Conservation (phyloP, 495 filamentous ascomycete genomes). For the Hypomontagnella submonticulosa region DNA sequence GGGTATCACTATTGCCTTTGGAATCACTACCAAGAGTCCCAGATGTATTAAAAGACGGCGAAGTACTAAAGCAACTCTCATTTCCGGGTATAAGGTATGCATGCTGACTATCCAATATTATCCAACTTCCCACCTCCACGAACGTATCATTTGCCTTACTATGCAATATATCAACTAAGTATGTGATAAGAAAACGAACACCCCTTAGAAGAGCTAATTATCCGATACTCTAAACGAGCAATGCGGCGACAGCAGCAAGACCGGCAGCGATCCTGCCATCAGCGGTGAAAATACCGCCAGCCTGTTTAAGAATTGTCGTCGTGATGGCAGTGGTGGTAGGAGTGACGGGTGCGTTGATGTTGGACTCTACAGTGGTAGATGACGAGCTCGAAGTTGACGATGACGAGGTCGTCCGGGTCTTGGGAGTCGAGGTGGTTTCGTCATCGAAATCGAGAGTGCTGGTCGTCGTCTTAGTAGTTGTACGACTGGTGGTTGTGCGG, state of each 20-base stretch:
- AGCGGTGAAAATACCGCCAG: conserved; percentile 35
- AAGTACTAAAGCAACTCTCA: conserved; percentile 27
- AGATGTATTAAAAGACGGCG: background rate
- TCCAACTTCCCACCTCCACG: no score
- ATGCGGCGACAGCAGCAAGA: conserved; percentile 32
- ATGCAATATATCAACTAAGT: conserved; percentile 13
- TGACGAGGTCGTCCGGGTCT: conserved; percentile 13
- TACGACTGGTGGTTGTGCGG: conserved; percentile 33
- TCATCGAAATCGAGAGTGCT: conserved; percentile 5
- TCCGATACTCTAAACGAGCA: conserved; percentile 24
- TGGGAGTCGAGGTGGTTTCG: conserved; percentile 20
- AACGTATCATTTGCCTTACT: no score
- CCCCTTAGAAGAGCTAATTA: background rate
- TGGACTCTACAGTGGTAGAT: conserved; percentile 5
- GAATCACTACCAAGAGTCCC: background rate
- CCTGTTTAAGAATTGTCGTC: conserved; percentile 26
- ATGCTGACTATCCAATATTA: conserved; percentile 8
- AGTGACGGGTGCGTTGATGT: conserved; percentile 7
- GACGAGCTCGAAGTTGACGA: conserved; percentile 12
- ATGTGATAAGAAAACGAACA: conserved; percentile 18
- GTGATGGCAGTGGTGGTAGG: conserved; percentile 25
- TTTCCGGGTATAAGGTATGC: conserved; percentile 23
- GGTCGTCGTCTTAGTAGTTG: conserved; percentile 31
- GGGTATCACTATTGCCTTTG: no score
- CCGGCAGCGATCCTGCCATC: conserved; percentile 29